phyloP scores from a whole-genome alignment of 805 yeast genomes.

The Dipodascopsis tothii region DNA sequence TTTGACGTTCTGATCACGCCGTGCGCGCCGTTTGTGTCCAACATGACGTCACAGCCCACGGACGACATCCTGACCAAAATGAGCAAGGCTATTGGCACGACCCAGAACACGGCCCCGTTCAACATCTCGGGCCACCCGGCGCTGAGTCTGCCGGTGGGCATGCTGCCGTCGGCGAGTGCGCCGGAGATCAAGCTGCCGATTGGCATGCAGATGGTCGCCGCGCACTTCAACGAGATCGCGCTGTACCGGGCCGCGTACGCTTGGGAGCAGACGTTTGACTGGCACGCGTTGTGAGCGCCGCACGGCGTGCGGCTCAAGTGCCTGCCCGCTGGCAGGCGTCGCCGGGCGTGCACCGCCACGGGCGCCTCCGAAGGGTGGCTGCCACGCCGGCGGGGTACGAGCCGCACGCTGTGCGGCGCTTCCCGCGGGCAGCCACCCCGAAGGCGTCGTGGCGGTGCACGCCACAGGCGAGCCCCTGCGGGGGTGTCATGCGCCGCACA shows the following conservation, averaged over 20 bases:
- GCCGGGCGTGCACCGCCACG: too few species aligned
- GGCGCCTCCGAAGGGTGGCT: too few species aligned
- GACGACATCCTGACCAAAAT: constrained; percentile 17
- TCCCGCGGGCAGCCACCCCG: too few species aligned
- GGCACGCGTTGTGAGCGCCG: constrained; percentile 17
- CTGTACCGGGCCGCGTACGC: constrained; percentile 35
- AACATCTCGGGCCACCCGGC: constrained; percentile 37
- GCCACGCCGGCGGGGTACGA: too few species aligned
- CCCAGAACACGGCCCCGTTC: constrained; percentile 35
- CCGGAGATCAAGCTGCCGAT: constrained; percentile 33
- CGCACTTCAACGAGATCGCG: constrained; percentile 31
- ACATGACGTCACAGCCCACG: constrained; percentile 7
- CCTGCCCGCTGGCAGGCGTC: too few species aligned
- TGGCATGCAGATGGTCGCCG: constrained; percentile 34
- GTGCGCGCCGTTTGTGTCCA: constrained; percentile 18
- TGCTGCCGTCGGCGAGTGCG: constrained; percentile 25
- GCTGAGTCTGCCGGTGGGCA: constrained; percentile 33
- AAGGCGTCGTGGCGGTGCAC: too few species aligned
- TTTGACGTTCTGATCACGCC: constrained; percentile 35
- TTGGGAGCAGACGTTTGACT: constrained; percentile 32
- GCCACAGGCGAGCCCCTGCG: too few species aligned
- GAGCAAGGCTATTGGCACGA: constrained; percentile 28
- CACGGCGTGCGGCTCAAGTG: too few species aligned
- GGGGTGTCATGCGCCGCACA: too few species aligned
- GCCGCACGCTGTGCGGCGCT: too few species aligned